These are phyloP conservation scores for Juglanconis oblonga DNA, from an alignment of 2,329 filamentous ascomycete genomes.

Conservation along the genomic window DNA sequence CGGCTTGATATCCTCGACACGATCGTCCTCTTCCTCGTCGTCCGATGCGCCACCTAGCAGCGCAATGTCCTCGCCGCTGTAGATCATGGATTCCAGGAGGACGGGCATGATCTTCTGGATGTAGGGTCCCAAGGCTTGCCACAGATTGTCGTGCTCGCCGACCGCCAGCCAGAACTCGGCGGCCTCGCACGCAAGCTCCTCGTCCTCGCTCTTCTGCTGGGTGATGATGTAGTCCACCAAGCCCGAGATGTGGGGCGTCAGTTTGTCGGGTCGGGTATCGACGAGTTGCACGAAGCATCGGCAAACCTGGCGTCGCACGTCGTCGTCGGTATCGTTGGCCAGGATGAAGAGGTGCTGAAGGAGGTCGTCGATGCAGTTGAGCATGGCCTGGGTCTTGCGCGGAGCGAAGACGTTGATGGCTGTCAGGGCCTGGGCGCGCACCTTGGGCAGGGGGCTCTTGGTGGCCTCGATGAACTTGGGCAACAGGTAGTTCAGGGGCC, in stretches of 20 bases:
- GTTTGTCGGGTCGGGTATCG: constrained; percentile 84
- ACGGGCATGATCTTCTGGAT: constrained; percentile 85
- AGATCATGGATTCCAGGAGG: constrained; percentile 91
- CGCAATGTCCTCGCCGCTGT: constrained; percentile 88
- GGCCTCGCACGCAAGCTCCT: constrained; percentile 88
- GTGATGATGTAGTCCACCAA: constrained; percentile 90
- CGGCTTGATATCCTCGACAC: constrained; percentile 86
- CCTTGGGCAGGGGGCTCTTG: constrained; percentile 69
- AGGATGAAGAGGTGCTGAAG: constrained; percentile 80
- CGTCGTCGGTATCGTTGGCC: constrained; percentile 70
- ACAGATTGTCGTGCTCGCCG: constrained; percentile 80
- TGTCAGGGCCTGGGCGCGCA: constrained; percentile 75
- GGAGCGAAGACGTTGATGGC: constrained; percentile 91
- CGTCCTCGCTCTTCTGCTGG: constrained; percentile 84
- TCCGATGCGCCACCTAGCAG: constrained; percentile 79
- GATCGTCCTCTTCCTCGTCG: constrained; percentile 89
- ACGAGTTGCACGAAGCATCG: constrained; percentile 89
- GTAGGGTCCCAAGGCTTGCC: constrained; percentile 72
- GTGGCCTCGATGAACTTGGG: constrained; percentile 90
- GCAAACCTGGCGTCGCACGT: constrained; percentile 90
- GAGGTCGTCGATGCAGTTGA: constrained; percentile 76
- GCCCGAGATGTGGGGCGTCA: constrained; percentile 81
- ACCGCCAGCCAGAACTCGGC: constrained; percentile 97
- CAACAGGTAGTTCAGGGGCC: constrained; percentile 82
- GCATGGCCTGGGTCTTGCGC: constrained; percentile 76